Percentiles rank a stretch among this genome's conserved stretches.
Conservation (phyloP, 495 filamentous ascomycete genomes). For the Cercophora sp. region DNA sequence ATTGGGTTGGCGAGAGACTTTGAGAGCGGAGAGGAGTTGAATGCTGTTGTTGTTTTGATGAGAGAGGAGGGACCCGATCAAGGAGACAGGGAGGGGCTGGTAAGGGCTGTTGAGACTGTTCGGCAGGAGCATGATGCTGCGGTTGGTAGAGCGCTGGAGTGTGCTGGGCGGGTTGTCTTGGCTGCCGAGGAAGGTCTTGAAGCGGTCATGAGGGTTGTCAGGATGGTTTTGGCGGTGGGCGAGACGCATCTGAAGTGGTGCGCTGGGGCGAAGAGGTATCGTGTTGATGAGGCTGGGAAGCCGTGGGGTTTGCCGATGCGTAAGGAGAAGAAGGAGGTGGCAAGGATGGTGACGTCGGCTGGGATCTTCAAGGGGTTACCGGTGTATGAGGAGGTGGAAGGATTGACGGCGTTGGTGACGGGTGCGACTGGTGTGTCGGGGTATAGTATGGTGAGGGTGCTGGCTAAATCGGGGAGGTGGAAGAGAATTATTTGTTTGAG, state of each 20-base stretch:
- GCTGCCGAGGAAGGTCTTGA: neutral
- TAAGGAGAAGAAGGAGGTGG: neutral
- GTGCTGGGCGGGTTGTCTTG: constrained; percentile 2
- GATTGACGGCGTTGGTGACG: constrained; percentile 50
- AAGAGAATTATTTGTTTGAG: constrained; percentile 50
- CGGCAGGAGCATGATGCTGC: constrained; percentile 14
- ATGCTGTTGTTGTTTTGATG: constrained; percentile 18
- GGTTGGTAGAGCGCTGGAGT: constrained; percentile 10
- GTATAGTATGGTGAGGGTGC: constrained; percentile 43
- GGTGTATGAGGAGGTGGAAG: constrained; percentile 24
- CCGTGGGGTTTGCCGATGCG: neutral
- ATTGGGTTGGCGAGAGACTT: constrained; percentile 19
- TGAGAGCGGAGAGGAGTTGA: constrained; percentile 18
- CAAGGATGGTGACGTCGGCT: constrained; percentile 24
- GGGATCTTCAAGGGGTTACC: constrained; percentile 49
- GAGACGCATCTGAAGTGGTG: constrained; percentile 22
- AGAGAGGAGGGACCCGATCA: no score
- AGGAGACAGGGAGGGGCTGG: neutral
- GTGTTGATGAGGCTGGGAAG: neutral
- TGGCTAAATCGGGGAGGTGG: constrained; percentile 46
- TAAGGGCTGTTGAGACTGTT: constrained; percentile 4
- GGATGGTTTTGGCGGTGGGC: constrained; percentile 14
- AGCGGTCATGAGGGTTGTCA: neutral
- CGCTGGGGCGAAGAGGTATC: constrained; percentile 14
- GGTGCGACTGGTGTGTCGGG: constrained; percentile 53